Evolutionary conservation across 257 asterid species (phyloP).

Genomic region (Rehmannia glutinosa): DNA sequence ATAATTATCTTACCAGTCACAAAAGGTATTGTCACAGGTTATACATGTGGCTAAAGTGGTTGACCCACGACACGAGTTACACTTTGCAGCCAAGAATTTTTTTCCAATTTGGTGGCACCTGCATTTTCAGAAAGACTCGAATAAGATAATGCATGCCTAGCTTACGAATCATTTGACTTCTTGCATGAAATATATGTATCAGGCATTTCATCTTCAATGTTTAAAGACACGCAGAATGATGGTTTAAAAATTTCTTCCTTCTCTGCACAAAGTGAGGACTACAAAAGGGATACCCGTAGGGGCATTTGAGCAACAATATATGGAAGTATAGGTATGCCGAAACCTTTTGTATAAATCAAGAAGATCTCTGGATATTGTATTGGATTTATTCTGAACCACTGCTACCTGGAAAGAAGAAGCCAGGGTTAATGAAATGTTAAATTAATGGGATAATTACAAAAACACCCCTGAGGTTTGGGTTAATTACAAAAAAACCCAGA

Average conservation of each 20-base stretch:
- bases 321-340: slow-evolving; percentile 2
- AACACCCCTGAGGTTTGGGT: too few species aligned
- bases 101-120: slow-evolving; percentile 70
- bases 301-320: background rate
- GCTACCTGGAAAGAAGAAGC: slow-evolving; percentile 36
- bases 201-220: slow-evolving; percentile 1
- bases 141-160: background rate
- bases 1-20: slow-evolving; percentile 59
- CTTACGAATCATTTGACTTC: slow-evolving; percentile 1
- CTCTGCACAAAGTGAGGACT: too few species aligned
- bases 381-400: slow-evolving; percentile 31
- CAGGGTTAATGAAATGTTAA: background rate
- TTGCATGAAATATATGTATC: background rate
- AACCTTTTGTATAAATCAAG: slow-evolving; percentile 80
- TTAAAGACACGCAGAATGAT: background rate
- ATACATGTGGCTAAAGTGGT: slow-evolving; percentile 69
- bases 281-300: background rate
- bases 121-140: slow-evolving; percentile 23
- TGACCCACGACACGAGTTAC: slow-evolving; percentile 62
- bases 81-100: slow-evolving; percentile 47
- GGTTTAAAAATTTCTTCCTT: too few species aligned
- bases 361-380: slow-evolving; percentile 51
- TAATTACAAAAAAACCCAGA: too few species aligned
- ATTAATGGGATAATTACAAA: too few species aligned
- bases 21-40: slow-evolving; percentile 56